Evolutionary conservation across 2,329 filamentous ascomycete species (phyloP).

Genomic region (Ciborinia camelliae): DNA sequence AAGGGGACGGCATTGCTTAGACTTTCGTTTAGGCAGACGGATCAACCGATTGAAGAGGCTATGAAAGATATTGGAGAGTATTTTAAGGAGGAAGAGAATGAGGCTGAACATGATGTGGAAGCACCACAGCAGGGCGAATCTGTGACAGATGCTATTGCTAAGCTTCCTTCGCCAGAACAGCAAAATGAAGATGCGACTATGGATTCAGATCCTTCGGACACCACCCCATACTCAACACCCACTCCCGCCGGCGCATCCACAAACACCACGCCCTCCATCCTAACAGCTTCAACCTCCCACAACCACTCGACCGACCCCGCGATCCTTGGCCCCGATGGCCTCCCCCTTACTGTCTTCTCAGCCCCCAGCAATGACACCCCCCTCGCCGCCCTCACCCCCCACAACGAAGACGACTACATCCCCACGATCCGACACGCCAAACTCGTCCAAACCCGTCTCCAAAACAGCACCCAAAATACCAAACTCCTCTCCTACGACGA

Average conservation of each 20-base stretch:
- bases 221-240: not conserved
- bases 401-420: slow-evolving; percentile 72
- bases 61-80: slow-evolving; percentile 76
- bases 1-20: slow-evolving; percentile 76
- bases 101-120: slow-evolving; percentile 14
- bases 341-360: slow-evolving; percentile 68
- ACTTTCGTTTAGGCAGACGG: slow-evolving; percentile 71
- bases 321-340: slow-evolving; percentile 37
- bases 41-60: slow-evolving; percentile 77
- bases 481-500: slow-evolving; percentile 82
- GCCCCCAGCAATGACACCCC: slow-evolving; percentile 74
- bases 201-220: slow-evolving; percentile 10
- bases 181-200: slow-evolving; percentile 19
- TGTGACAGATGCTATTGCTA: slow-evolving; percentile 26
- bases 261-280: not conserved
- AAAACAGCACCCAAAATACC: slow-evolving; percentile 62
- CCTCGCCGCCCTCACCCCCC: slow-evolving; percentile 63
- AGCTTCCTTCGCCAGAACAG: slow-evolving; percentile 21
- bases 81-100: slow-evolving; percentile 49
- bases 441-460: slow-evolving; percentile 67
- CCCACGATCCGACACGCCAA: slow-evolving; percentile 74
- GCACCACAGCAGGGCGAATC: slow-evolving; percentile 23
- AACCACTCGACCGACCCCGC: slow-evolving; percentile 15
- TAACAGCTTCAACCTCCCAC: slow-evolving; percentile 2
- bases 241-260: slow-evolving; percentile 9